Conservation (phyloP, 2,329 filamentous ascomycete species). For the Fusarium burgessii region DNA sequence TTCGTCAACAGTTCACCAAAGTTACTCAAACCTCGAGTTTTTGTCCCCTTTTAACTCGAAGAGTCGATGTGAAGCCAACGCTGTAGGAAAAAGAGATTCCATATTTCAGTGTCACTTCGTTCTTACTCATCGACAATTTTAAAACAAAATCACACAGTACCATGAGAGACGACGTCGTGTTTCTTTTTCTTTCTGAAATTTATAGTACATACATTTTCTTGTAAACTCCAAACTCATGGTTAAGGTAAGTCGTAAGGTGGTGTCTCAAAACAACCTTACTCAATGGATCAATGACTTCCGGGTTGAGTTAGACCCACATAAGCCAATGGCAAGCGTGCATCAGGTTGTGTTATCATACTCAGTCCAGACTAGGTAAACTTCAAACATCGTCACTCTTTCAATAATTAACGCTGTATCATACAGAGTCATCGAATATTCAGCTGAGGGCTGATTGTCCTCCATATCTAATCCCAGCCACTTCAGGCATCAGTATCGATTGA, state of each 20-base stretch:
- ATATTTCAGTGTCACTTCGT: not conserved
- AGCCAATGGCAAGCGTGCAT: not conserved
- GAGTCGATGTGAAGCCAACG: not conserved
- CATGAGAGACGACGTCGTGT: too few relatives aligned
- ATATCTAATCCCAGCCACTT: not conserved
- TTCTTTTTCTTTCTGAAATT: too few relatives aligned
- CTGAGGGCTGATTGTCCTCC: slow-evolving; percentile 2
- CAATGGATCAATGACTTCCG: not conserved
- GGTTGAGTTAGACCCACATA: slow-evolving; percentile 11
- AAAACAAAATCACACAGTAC: too few relatives aligned
- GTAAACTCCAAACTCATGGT: too few relatives aligned
- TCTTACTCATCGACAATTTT: too few relatives aligned
- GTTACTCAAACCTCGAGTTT: not conserved
- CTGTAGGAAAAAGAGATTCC: too few relatives aligned
- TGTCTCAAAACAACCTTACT: not conserved
- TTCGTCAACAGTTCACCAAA: too few relatives aligned
- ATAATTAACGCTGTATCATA: slow-evolving; percentile 32
- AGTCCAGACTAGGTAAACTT: not conserved
- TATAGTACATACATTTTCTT: too few relatives aligned
- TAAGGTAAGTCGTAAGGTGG: too few relatives aligned
- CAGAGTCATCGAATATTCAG: slow-evolving; percentile 12
- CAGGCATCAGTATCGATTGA: slow-evolving; percentile 1
- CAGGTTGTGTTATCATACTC: slow-evolving; percentile 4
- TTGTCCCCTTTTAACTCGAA: too few relatives aligned
- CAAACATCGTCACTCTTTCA: slow-evolving; percentile 16